A percentile compares a stretch with the other conserved stretches of the same genome.
Evolutionary conservation across 192 early-diverging fungal genomes (phyloP).

Genomic region (Spizellomyces sp.): DNA sequence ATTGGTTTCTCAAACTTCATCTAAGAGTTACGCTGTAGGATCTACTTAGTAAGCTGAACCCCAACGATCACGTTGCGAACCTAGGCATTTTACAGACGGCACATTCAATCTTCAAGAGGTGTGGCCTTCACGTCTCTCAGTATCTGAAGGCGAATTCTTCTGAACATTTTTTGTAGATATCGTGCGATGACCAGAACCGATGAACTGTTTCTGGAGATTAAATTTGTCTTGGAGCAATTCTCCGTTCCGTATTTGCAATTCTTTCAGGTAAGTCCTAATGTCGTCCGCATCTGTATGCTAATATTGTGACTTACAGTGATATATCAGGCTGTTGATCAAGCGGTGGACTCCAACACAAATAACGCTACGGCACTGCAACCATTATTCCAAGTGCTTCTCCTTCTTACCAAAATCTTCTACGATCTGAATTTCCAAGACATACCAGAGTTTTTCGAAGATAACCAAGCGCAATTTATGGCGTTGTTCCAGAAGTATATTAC

Average conservation of each 20-base stretch:
- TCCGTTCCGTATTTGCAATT: conserved; percentile 78
- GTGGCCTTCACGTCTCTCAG: not conserved
- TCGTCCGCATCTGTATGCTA: not conserved
- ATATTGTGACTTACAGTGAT: not conserved
- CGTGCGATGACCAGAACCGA: conserved; percentile 80
- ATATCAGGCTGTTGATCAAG: conserved; percentile 69
- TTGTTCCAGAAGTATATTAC: conserved; percentile 87
- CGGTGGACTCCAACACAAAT: conserved; percentile 70
- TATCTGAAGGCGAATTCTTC: not conserved
- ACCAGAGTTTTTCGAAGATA: conserved; percentile 95
- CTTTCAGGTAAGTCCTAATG: conserved; percentile 62
- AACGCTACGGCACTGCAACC: conserved; percentile 68
- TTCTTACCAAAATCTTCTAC: conserved; percentile 89
- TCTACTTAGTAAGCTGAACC: conserved; percentile 74
- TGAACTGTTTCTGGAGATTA: conserved; percentile 85
- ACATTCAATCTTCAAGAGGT: conserved; percentile 92
- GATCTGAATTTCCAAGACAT: conserved; percentile 95
- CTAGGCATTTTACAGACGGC: conserved; percentile 92
- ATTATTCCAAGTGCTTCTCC: conserved; percentile 73
- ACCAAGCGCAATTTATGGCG: conserved; percentile 78
- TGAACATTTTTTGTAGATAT: conserved; percentile 61
- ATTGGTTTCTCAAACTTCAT: no score
- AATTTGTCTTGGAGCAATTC: conserved; percentile 86
- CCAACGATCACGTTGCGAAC: conserved; percentile 80
- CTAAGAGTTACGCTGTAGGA: conserved; percentile 39